Percentiles rank a stretch among this genome's conserved stretches.
Evolutionary conservation across 768 basidiomycete genomes (phyloP).

Genomic region (Lentinula detonsa): DNA sequence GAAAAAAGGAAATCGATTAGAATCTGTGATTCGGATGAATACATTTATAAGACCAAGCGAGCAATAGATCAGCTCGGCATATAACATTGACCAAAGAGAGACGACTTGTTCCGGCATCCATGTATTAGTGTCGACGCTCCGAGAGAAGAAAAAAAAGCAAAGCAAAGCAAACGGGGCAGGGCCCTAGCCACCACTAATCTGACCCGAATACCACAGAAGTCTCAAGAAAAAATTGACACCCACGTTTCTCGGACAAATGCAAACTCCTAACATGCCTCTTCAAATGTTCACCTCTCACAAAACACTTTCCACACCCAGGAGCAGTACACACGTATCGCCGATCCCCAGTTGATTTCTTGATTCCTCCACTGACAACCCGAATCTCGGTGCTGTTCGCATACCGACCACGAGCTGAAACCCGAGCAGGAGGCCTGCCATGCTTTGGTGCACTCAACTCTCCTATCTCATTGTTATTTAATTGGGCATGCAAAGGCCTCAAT

Average conservation of each 20-base stretch:
- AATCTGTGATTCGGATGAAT: no score
- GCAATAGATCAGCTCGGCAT: no score
- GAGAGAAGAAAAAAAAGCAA: conserved; percentile 9
- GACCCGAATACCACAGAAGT: no score
- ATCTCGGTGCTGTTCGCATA: background rate
- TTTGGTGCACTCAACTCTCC: background rate
- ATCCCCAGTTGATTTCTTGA: conserved; percentile 12
- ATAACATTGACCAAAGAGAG: no score
- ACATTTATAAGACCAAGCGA: no score
- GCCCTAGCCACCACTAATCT: background rate
- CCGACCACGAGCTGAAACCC: background rate
- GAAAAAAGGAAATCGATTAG: conserved; percentile 15
- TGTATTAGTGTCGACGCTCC: no score
- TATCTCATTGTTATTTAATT: background rate
- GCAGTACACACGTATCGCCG: conserved; percentile 40
- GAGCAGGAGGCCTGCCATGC: background rate
- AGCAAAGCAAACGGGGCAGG: background rate
- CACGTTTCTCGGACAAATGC: conserved; percentile 53
- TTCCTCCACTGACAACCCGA: conserved; percentile 3
- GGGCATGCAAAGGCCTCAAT: background rate
- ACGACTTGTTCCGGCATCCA: no score
- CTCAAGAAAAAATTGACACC: conserved; percentile 13
- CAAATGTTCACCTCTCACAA: conserved; percentile 50
- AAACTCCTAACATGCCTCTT: conserved; percentile 49
- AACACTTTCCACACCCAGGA: conserved; percentile 45